phyloP scores from a whole-genome alignment of 2,329 filamentous ascomycete species.

The Epichloe scottii region DNA sequence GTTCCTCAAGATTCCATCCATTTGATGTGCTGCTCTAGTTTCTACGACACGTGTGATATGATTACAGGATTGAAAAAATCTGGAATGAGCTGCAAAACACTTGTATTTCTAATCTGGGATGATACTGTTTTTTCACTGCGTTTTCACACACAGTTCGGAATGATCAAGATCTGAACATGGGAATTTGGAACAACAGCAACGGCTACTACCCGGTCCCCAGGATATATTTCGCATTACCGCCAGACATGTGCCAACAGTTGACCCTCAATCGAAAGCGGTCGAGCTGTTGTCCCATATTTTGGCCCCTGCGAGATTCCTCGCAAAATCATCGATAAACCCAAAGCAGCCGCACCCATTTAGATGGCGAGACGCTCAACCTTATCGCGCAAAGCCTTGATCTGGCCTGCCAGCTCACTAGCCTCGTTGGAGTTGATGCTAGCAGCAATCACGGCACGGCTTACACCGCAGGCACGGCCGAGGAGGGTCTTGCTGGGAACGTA shows the following conservation, averaged over 20 bases:
- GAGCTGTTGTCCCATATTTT: neutral
- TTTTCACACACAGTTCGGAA: too few species aligned
- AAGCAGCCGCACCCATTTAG: conserved; percentile 35
- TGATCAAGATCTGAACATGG: too few species aligned
- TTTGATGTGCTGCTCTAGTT: too few species aligned
- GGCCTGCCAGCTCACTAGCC: conserved; percentile 70
- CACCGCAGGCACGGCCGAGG: conserved; percentile 80
- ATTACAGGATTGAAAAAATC: too few species aligned
- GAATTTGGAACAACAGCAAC: too few species aligned
- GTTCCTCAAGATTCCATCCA: too few species aligned
- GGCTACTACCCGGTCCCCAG: too few species aligned
- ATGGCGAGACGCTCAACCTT: conserved; percentile 95
- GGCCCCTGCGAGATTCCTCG: neutral
- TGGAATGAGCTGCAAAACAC: too few species aligned
- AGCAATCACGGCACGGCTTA: conserved; percentile 76
- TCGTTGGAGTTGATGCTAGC: conserved; percentile 86
- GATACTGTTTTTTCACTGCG: too few species aligned
- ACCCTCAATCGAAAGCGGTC: neutral
- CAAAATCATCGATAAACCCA: neutral
- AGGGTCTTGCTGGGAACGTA: conserved; percentile 70
- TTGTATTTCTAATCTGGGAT: too few species aligned
- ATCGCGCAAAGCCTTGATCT: conserved; percentile 82
- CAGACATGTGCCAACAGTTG: neutral
- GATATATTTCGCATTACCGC: neutral
- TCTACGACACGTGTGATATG: too few species aligned